phyloP scores from a whole-genome alignment of 2,329 filamentous ascomycete species.

The Xylariaceae sp. region DNA sequence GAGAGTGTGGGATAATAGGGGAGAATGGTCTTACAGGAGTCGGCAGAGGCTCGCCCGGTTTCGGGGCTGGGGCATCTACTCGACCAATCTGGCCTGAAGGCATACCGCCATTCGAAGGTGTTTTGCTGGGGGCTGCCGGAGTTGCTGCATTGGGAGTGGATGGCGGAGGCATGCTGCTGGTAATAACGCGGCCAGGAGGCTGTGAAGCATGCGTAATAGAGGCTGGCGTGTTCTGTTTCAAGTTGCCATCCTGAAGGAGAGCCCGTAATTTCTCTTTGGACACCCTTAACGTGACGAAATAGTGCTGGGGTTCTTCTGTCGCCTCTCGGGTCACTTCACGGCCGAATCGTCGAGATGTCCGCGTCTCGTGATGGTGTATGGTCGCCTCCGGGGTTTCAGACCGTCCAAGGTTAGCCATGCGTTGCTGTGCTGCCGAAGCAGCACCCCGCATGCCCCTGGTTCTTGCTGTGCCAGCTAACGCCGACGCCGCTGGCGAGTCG shows the following conservation, averaged over 20 bases:
- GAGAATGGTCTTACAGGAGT: slow-evolving; percentile 54
- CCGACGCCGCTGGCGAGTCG: slow-evolving; percentile 77
- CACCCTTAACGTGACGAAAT: slow-evolving; percentile 73
- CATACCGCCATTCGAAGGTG: slow-evolving; percentile 29
- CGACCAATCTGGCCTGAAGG: slow-evolving; percentile 59
- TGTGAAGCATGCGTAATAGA: slow-evolving; percentile 41
- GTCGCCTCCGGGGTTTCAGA: slow-evolving; percentile 84
- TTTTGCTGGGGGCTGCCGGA: slow-evolving; percentile 21
- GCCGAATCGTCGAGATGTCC: slow-evolving; percentile 58
- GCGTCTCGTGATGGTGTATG: slow-evolving; percentile 67
- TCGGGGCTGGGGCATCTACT: slow-evolving; percentile 61
- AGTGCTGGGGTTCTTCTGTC: slow-evolving; percentile 66
- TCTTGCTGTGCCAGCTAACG: slow-evolving; percentile 72
- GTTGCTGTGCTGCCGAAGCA: slow-evolving; percentile 78
- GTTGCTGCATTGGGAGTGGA: slow-evolving; percentile 32
- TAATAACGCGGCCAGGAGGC: slow-evolving; percentile 44
- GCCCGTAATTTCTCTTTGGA: slow-evolving; percentile 66
- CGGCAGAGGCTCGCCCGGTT: slow-evolving; percentile 52
- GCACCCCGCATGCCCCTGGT: slow-evolving; percentile 87
- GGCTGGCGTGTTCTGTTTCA: slow-evolving; percentile 40
- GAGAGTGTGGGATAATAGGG: slow-evolving; percentile 18
- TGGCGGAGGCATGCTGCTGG: slow-evolving; percentile 35
- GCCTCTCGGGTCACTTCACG: slow-evolving; percentile 69
- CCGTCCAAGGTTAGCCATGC: slow-evolving; percentile 75
- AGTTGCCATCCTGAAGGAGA: slow-evolving; percentile 52